These are phyloP conservation scores for Exsudoporus frostii DNA, from an alignment of 768 basidiomycete genomes.

Conservation along the genomic window DNA sequence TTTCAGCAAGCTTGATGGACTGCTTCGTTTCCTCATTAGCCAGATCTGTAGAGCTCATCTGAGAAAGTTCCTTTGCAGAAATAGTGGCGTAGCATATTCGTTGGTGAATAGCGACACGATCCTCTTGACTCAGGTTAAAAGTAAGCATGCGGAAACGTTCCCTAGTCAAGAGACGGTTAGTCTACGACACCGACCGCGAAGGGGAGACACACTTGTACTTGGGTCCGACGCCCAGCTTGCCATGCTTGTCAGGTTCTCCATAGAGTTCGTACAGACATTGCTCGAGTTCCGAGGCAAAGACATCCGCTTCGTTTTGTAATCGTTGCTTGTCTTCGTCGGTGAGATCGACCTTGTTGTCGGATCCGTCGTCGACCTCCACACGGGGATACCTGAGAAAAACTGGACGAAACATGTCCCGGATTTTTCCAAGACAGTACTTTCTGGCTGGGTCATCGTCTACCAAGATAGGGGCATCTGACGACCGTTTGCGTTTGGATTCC, in stretches of 20 bases:
- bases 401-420: conserved; percentile 66
- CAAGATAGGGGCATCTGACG: conserved; percentile 36
- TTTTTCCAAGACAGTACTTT: conserved; percentile 76
- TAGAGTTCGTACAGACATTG: conserved; percentile 71
- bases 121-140: conserved; percentile 83
- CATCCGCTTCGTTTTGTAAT: conserved; percentile 54
- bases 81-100: conserved; percentile 70
- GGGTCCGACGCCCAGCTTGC: conserved; percentile 56
- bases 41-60: conserved; percentile 86
- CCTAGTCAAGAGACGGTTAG: conserved; percentile 38
- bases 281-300: conserved; percentile 72
- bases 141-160: conserved; percentile 88
- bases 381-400: conserved; percentile 73
- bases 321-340: conserved; percentile 56
- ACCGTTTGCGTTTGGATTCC: conserved; percentile 47
- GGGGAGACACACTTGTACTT: conserved; percentile 73
- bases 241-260: conserved; percentile 71
- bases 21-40: conserved; percentile 85
- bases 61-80: conserved; percentile 67
- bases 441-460: conserved; percentile 66
- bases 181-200: not conserved
- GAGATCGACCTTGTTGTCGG: conserved; percentile 37
- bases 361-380: conserved; percentile 36
- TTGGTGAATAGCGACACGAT: conserved; percentile 75
- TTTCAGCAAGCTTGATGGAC: conserved; percentile 76